Base-by-base conservation (phyloP, 805 yeast species). In the Maudiozyma saulgeensis region DNA sequence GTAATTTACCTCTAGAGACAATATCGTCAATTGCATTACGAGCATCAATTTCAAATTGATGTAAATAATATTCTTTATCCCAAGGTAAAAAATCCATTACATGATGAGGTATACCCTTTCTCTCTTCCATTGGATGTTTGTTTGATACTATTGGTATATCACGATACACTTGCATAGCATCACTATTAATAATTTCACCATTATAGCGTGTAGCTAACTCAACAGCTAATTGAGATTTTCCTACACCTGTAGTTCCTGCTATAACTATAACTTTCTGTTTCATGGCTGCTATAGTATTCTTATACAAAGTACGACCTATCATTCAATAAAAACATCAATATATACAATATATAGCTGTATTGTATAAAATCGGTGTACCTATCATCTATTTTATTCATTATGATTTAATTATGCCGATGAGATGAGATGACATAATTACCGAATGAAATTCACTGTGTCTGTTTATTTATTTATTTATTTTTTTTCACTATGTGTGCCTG, bases 191-290 rank as follows among this genome's bases (percentile, higher is more conserved):
- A 54, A 93, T 75, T 62, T 93, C 98, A 19, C 98, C 98, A 60
- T 82, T 77, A 47, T 84, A 75, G 26, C 75, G 74, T 56, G 78
- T 74, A 11, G 97, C 96, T 19, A 93, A 64, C 52, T 88, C 91
- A 40, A 58, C 60, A 8, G 71, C 63, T 59, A 79, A 75, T 57
- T 87, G 88, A 0, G 97, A 90, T 62, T 91, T 91, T 0, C 99
- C 99, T 12, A 89, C 97, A 0, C 98, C 99, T 0, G 99, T 91
- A 35, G 96, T 90, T 0, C 99, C 99, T 3, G 86, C 84, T 16
- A 87, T 77, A 15, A 87, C 80, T 26, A 85, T 74, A 5, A 87
- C 64, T 49, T 71, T 73, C 16, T 41, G 47, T 13, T 28, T 28
- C 32, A 28, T 28, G 9, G 7, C 42, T 40, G 26, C 15, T 28